Base-by-base conservation (phyloP, 169 alveolate species). In the Plasmodium malariae region DNA sequence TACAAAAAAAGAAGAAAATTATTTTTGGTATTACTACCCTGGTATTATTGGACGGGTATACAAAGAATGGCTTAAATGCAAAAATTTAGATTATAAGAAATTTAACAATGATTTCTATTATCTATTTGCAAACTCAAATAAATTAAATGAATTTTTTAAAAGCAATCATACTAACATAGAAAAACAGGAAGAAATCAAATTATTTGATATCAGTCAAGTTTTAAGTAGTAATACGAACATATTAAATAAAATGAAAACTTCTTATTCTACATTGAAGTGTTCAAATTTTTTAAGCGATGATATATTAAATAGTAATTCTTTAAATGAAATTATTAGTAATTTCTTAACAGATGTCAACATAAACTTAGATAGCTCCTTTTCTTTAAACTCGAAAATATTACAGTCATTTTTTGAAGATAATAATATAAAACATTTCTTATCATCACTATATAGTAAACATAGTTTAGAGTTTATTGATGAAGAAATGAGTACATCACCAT, bases 11-110 rank as follows among this genome's bases (percentile, higher is more conserved):
- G 76, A 59, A 43, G 87, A 86, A 73, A 86, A 68, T 40, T 24
- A 24, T 21, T 86, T 86, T 43, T 86, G 92, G 92, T 86, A 86
- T 73, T 86, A 69, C 34, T 70, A 40, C 48, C 92, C 92, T 17
- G 92, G 92, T 19, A 86, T 86, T 30, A 86, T 86, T 73, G 67
- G 51, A 24, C 68, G 92, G 62, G 87, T 86, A 26, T 70, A 86
- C 59, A 70, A 62, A 43, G 92, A 86, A 86, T 86, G 92, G 92
- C 14, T 86, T 12, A 55, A 69, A n/a, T 86, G 92, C 30, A 86
- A 86, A 70, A 86, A 86, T 17, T 26, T 86, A 69, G 92, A 86
- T 55, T 59, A 40, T 37, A 69, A 68, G 62, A 86, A 86, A 43
- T 69, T 86, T 63, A 68, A 86, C 34, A 86, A 86, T 21, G 92